Conservation (phyloP, 352 stramenopile genomes). For the Phytophthora cryptogea region DNA sequence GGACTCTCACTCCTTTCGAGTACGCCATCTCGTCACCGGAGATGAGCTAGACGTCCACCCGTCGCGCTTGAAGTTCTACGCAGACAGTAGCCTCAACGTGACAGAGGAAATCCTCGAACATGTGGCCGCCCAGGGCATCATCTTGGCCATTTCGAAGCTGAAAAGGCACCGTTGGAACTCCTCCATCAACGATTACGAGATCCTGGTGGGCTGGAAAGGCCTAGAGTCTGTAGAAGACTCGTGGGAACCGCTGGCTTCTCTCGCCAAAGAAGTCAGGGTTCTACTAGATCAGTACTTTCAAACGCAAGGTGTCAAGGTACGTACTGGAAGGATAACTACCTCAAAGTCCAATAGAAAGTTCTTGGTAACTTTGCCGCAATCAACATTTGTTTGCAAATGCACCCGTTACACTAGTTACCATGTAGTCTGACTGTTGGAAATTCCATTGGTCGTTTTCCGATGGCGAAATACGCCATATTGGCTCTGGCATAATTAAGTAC, state of each 20-base stretch:
- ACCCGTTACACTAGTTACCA: too few species aligned
- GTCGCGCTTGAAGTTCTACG: background rate
- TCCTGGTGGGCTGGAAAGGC: background rate
- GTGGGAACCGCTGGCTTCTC: background rate
- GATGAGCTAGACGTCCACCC: background rate
- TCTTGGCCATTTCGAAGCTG: background rate
- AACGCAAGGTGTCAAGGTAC: too few species aligned
- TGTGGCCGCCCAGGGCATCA: background rate
- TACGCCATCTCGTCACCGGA: slow-evolving; percentile 6
- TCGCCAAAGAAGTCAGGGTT: background rate
- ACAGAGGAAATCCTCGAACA: background rate
- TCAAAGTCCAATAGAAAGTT: too few species aligned
- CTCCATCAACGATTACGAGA: background rate
- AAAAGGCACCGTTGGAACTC: background rate
- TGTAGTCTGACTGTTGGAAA: too few species aligned
- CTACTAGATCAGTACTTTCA: background rate
- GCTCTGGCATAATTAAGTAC: too few species aligned
- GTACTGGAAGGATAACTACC: too few species aligned
- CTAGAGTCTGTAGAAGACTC: background rate
- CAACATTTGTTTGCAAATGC: too few species aligned
- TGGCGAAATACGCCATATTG: too few species aligned
- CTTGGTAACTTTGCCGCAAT: too few species aligned
- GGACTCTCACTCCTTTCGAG: slow-evolving; percentile 16
- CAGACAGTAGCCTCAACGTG: background rate
- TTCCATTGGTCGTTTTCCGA: too few species aligned